Conservation (phyloP, 768 basidiomycete species). For the Cyathus striatus region DNA sequence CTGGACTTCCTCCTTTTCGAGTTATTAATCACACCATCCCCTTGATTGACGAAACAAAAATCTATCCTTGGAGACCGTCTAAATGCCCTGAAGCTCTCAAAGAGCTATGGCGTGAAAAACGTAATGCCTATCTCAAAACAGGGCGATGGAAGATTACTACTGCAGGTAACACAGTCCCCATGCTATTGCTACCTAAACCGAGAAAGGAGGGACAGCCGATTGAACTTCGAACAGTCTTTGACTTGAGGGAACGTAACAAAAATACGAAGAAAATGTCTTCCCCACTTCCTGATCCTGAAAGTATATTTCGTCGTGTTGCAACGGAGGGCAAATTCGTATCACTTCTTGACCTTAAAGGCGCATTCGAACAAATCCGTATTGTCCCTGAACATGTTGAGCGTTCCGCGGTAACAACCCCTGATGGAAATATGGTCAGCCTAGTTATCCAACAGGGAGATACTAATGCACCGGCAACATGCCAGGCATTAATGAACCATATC, state of each 20-base stretch:
- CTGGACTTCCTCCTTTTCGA: conserved; percentile 22
- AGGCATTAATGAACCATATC: conserved; percentile 22
- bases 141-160: conserved; percentile 23
- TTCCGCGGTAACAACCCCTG: conserved; percentile 22
- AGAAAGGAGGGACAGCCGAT: conserved; percentile 11
- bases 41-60: conserved; percentile 25
- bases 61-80: conserved; percentile 26
- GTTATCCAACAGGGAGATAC: conserved; percentile 24
- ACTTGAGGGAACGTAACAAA: conserved; percentile 31
- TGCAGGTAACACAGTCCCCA: conserved; percentile 26
- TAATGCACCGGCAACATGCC: conserved; percentile 27
- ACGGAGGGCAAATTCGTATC: conserved; percentile 14
- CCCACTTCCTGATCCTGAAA: conserved; percentile 35
- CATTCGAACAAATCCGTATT: conserved; percentile 36
- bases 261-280: conserved; percentile 29
- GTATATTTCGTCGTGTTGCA: conserved; percentile 26
- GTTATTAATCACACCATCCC: conserved; percentile 34
- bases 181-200: conserved; percentile 26
- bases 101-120: conserved; percentile 22
- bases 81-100: conserved; percentile 32
- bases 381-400: conserved; percentile 16
- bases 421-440: conserved; percentile 27
- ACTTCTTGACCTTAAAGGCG: conserved; percentile 32
- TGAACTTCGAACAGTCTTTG: conserved; percentile 24
- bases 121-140: conserved; percentile 18